Evolutionary conservation across 352 stramenopile genomes (phyloP), one percentile per base, ranked within the genome.

Genomic region (Peronosclerospora sorghi): DNA sequence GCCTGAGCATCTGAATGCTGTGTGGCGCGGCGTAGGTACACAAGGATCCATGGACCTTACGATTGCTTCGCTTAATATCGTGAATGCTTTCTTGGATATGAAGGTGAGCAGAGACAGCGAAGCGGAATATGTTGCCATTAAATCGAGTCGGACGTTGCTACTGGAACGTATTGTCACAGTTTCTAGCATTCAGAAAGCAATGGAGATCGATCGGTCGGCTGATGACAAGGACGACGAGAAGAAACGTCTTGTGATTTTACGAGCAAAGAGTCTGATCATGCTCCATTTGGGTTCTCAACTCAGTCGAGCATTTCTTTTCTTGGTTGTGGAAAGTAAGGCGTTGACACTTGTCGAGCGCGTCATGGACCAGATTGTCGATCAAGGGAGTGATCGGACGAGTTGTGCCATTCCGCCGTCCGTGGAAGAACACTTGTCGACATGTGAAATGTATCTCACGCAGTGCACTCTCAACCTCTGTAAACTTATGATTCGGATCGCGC

Each of bases 201-300:
- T 81, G 10, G 36, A 59, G 10, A 24, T 45, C 5, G 18, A 52
- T 12, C 26, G 15, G 6, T 15, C 5, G 27, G 20, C 32, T 7
- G 19, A 24, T 32, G 36, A 18, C 14, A 26, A 32, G 4, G 18
- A 39, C 17, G 27, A 24, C n/a, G 54, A 54, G 30, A 17, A 5
- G 4, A 36, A 51, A 2, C 42, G 12, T 6, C 8, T 50, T 5
- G 65, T 45, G 6, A 42, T 78, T 5, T 41, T 86, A 8, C 72
- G 61, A 32, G 73, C 71, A 5, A 91, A 91, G 43, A 41, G 48
- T n/a, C 51, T 87, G n/a, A 38, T 87, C 14, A 57, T 84, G 20
- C 29, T 86, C 1, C 51, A 85, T 41, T 62, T 88, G 39, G 69
- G 69, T 1, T 43, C 83, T 3, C 72, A 80, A 7, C 17, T 54